Evolutionary conservation across 768 basidiomycete species (phyloP).

Genomic region (Pleurotus cornucopiae): DNA sequence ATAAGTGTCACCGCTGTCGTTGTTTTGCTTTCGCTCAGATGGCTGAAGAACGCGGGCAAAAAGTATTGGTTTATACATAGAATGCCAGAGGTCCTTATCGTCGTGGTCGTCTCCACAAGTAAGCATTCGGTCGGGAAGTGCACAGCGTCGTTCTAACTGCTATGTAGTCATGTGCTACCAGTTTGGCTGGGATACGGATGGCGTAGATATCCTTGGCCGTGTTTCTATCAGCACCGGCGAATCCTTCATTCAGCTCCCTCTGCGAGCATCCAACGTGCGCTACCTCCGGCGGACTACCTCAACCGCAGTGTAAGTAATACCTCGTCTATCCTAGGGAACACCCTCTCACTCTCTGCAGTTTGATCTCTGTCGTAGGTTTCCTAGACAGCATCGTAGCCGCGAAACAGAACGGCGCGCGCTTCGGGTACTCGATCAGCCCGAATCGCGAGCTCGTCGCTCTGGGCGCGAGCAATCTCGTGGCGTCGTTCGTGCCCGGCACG

Average conservation of each 20-base stretch:
- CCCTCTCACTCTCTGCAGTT: constrained; percentile 29
- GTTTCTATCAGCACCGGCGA: constrained; percentile 60
- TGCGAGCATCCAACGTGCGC: constrained; percentile 52
- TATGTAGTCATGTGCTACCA: constrained; percentile 60
- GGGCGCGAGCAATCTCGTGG: constrained; percentile 76
- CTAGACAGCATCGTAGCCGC: constrained; percentile 94
- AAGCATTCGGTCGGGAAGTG: constrained; percentile 19
- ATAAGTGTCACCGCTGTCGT: constrained; percentile 72
- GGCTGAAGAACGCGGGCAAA: constrained; percentile 54
- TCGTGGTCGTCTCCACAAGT: constrained; percentile 84
- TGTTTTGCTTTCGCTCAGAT: constrained; percentile 58
- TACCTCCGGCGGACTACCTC: constrained; percentile 79
- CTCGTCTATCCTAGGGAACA: not conserved
- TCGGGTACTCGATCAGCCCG: constrained; percentile 84
- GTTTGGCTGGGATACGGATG: constrained; percentile 71
- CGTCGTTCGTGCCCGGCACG: constrained; percentile 81
- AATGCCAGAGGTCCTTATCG: constrained; percentile 86
- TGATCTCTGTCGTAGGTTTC: constrained; percentile 84
- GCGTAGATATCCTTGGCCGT: constrained; percentile 80
- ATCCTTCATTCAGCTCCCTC: constrained; percentile 71
- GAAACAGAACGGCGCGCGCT: constrained; percentile 84
- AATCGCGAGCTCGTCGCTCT: constrained; percentile 96
- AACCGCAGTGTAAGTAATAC: constrained; percentile 62
- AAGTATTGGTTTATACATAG: constrained; percentile 70
- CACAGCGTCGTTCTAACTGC: not conserved